These are phyloP conservation scores for Epithele typhae DNA, from an alignment of 768 basidiomycete genomes.

Conservation along the genomic window DNA sequence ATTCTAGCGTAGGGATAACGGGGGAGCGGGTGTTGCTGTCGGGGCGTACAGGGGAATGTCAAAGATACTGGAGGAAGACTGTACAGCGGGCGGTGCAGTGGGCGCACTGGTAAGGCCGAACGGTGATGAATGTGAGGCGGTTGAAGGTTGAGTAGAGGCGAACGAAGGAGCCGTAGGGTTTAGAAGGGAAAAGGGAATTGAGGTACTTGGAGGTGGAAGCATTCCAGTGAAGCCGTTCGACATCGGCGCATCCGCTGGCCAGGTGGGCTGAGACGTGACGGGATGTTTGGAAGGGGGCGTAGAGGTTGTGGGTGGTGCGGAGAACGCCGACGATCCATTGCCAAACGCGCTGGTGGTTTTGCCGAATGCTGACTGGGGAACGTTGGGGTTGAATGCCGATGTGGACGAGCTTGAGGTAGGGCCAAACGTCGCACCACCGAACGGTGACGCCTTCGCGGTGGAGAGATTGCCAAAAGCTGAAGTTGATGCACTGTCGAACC, in stretches of 20 bases:
- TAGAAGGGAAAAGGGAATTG: constrained; percentile 1
- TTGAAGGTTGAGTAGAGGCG: neutral
- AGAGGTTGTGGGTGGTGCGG: neutral
- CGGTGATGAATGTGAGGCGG: neutral
- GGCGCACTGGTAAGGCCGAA: no score
- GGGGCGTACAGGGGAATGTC: neutral
- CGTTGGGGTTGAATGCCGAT: constrained; percentile 1
- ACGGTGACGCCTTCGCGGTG: constrained; percentile 1
- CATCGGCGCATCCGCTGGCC: constrained; percentile 3
- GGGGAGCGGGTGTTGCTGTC: neutral
- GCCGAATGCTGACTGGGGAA: constrained; percentile 8
- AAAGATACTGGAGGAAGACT: neutral
- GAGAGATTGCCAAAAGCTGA: constrained; percentile 13
- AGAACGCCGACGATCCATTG: neutral
- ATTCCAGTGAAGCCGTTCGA: no score
- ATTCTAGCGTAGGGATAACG: neutral
- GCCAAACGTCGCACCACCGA: constrained; percentile 10
- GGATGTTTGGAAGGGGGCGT: neutral
- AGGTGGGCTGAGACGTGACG: constrained; percentile 5
- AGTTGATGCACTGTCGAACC: constrained; percentile 19
- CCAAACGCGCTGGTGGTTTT: constrained; percentile 3
- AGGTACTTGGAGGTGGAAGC: neutral
- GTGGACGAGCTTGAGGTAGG: constrained; percentile 2
- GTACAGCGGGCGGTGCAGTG: no score
- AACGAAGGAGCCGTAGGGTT: neutral